Evolutionary conservation across 1,139 yeast genomes (phyloP).

Genomic region (Blastobotrys illinoisensis): DNA sequence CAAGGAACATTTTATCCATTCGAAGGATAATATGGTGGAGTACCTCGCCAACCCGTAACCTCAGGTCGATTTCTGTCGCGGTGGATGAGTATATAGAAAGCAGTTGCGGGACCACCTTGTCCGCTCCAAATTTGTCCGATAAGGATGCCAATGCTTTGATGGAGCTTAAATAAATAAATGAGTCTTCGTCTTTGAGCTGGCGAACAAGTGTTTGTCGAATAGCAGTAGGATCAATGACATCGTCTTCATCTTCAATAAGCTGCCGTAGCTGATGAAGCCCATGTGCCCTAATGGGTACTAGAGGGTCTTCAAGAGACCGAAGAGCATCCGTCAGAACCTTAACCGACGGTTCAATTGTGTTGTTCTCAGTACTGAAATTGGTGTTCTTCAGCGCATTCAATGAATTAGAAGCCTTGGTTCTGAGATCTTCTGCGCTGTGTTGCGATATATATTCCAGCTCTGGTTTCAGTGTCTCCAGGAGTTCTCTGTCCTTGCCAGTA

Average conservation of each 20-base stretch:
- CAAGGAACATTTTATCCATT: constrained; percentile 45
- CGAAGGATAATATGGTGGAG: constrained; percentile 52
- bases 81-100: constrained; percentile 39
- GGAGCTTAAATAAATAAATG: constrained; percentile 77
- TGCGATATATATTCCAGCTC: constrained; percentile 28
- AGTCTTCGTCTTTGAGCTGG: constrained; percentile 73
- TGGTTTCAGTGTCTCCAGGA: constrained; percentile 32
- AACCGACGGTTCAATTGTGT: constrained; percentile 2
- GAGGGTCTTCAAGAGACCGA: constrained; percentile 64
- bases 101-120: constrained; percentile 39
- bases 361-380: background rate
- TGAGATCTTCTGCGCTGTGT: constrained; percentile 13
- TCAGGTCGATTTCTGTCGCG: constrained; percentile 48
- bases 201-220: constrained; percentile 57
- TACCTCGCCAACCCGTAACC: constrained; percentile 77
- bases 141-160: constrained; percentile 70
- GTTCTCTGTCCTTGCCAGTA: constrained; percentile 40
- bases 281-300: constrained; percentile 81
- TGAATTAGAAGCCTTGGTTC: constrained; percentile 19
- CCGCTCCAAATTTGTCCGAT: constrained; percentile 40
- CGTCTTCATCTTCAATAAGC: constrained; percentile 47
- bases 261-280: constrained; percentile 66
- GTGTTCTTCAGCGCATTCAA: constrained; percentile 14
- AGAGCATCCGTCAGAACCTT: constrained; percentile 47
- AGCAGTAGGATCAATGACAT: constrained; percentile 47